phyloP scores from a whole-genome alignment of 768 basidiomycete genomes.

The Antrodiella citrinella region DNA sequence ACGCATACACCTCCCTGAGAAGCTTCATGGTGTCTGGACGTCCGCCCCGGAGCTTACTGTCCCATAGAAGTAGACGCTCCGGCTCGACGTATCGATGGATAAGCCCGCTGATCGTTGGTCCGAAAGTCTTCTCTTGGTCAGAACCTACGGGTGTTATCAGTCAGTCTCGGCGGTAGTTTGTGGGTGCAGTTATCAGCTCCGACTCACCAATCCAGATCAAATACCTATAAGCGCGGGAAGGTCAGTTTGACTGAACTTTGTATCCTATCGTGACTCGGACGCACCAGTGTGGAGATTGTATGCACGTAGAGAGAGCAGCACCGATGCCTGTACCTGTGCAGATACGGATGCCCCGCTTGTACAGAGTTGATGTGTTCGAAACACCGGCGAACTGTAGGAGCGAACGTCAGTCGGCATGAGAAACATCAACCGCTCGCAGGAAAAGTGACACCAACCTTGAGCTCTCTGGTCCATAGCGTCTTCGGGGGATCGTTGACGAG shows the following conservation, averaged over 20 bases:
- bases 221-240: constrained; percentile 37
- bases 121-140: constrained; percentile 80
- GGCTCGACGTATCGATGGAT: constrained; percentile 66
- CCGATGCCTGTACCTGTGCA: constrained; percentile 81
- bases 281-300: constrained; percentile 70
- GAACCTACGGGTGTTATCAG: constrained; percentile 38
- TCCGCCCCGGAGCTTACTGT: constrained; percentile 64
- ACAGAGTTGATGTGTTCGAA: constrained; percentile 73
- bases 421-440: constrained; percentile 1
- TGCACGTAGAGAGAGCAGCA: constrained; percentile 68
- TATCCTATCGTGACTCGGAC: constrained; percentile 14
- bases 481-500: constrained; percentile 65
- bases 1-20: constrained; percentile 56
- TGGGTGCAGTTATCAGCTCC: constrained; percentile 6
- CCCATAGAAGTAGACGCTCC: constrained; percentile 71
- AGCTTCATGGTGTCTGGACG: constrained; percentile 75
- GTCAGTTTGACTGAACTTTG: constrained; percentile 2
- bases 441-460: constrained; percentile 63
- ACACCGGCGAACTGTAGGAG: constrained; percentile 61
- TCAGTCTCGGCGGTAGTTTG: constrained; percentile 9
- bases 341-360: constrained; percentile 71
- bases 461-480: constrained; percentile 69
- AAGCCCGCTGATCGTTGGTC: constrained; percentile 67
- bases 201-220: constrained; percentile 71
- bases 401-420: no score